Evolutionary conservation across 208 protist genomes (phyloP).

Genomic region (Balamuthia mandrillaris): DNA sequence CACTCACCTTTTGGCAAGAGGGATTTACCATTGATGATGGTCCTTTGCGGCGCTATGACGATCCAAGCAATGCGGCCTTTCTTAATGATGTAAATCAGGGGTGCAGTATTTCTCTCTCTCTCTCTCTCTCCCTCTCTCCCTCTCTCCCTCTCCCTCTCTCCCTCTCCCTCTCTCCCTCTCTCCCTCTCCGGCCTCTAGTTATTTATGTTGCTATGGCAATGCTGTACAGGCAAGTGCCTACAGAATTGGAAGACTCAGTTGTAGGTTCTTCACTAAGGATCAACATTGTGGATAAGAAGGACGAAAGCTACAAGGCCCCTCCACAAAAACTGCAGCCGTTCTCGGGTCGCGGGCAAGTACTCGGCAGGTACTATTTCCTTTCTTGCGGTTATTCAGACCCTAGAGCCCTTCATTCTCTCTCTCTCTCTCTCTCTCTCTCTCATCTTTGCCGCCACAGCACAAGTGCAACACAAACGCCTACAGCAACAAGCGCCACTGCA

Average conservation of each 20-base stretch:
- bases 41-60: background rate
- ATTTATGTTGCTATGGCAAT: background rate
- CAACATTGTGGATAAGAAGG: slow-evolving; percentile 5
- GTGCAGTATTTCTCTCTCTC: too few species aligned
- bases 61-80: background rate
- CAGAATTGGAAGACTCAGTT: background rate
- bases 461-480: background rate
- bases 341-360: background rate
- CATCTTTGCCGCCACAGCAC: background rate
- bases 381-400: background rate
- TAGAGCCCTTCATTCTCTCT: background rate
- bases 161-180: background rate
- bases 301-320: background rate
- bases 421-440: background rate
- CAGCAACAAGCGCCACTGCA: background rate
- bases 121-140: too few species aligned
- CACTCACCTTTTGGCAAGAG: background rate
- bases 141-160: background rate
- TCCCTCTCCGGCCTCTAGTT: background rate
- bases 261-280: background rate
- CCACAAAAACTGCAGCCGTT: background rate
- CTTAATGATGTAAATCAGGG: background rate
- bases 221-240: background rate
- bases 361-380: background rate
- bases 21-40: background rate